These are phyloP conservation scores for Apiospora kogelbergensis DNA, from an alignment of 2,329 filamentous ascomycete species.

Conservation along the genomic window DNA sequence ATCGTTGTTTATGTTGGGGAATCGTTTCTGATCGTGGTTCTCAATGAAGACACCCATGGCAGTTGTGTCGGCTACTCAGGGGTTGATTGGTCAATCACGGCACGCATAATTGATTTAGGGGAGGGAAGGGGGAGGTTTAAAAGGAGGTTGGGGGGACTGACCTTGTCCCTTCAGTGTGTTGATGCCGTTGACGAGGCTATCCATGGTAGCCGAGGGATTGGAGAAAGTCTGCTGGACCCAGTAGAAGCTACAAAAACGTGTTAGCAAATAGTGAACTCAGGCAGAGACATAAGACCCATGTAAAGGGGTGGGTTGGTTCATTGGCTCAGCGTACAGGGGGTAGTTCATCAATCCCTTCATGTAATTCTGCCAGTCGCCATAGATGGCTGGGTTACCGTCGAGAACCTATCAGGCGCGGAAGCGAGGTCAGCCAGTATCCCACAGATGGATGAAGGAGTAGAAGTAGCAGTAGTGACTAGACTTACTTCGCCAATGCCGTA, in stretches of 20 bases:
- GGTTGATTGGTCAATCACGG: background rate
- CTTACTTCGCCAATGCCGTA: conserved; percentile 48
- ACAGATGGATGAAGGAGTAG: background rate
- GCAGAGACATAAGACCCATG: background rate
- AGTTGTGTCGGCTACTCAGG: conserved; percentile 27
- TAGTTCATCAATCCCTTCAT: conserved; percentile 52
- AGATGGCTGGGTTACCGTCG: conserved; percentile 43
- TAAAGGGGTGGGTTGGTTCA: background rate
- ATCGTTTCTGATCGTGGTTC: conserved; percentile 49
- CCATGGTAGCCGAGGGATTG: conserved; percentile 29
- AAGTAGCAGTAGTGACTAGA: background rate
- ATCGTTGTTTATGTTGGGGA: conserved; percentile 45
- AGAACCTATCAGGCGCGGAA: conserved; percentile 27
- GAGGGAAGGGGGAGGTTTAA: no score
- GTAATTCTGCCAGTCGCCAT: conserved; percentile 45
- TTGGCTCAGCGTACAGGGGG: conserved; percentile 36
- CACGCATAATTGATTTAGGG: background rate
- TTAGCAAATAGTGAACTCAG: conserved; percentile 11
- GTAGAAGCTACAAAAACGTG: conserved; percentile 34
- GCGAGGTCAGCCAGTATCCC: background rate
- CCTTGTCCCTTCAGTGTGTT: conserved; percentile 22
- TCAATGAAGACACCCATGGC: conserved; percentile 46
- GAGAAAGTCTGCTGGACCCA: conserved; percentile 37
- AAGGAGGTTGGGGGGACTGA: background rate
- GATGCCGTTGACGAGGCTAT: conserved; percentile 34